A percentile compares a stretch with the other conserved stretches of the same genome.
Conservation (phyloP, 2,329 filamentous ascomycete species). For the Amesomyces nigricolor region DNA sequence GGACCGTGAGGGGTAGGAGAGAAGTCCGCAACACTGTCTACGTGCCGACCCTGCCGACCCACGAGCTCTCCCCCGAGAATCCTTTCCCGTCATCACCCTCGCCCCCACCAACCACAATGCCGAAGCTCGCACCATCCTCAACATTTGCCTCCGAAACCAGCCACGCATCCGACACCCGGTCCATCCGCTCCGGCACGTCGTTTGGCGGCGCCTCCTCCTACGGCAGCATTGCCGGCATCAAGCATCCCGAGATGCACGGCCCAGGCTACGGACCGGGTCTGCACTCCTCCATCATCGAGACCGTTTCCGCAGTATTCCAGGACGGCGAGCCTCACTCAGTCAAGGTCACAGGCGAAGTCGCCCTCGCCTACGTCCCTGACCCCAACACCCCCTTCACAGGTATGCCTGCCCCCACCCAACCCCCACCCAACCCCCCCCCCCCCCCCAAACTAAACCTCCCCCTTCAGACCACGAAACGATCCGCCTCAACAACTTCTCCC, state of each 20-base stretch:
- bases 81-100: slow-evolving; percentile 36
- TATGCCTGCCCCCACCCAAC: slow-evolving; percentile 32
- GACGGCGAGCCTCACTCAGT: slow-evolving; percentile 64
- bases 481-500: slow-evolving; percentile 78
- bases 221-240: slow-evolving; percentile 56
- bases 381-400: slow-evolving; percentile 44
- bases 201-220: slow-evolving; percentile 41
- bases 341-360: slow-evolving; percentile 81
- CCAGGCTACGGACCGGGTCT: slow-evolving; percentile 72
- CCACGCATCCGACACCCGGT: slow-evolving; percentile 75
- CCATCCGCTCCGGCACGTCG: slow-evolving; percentile 82
- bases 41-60: slow-evolving; percentile 46
- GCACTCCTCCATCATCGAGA: slow-evolving; percentile 86
- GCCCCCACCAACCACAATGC: slow-evolving; percentile 30
- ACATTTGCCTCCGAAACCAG: slow-evolving; percentile 59
- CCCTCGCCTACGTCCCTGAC: slow-evolving; percentile 68
- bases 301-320: slow-evolving; percentile 79
- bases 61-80: slow-evolving; percentile 33
- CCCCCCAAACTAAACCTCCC: slow-evolving; percentile 19
- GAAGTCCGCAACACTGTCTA: slow-evolving; percentile 92
- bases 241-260: slow-evolving; percentile 74
- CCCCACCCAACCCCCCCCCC: no score
- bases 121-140: slow-evolving; percentile 45
- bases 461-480: slow-evolving; percentile 56
- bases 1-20: slow-evolving; percentile 79